Evolutionary conservation across 345 rosid species (phyloP).

Genomic region (Adansonia digitata): DNA sequence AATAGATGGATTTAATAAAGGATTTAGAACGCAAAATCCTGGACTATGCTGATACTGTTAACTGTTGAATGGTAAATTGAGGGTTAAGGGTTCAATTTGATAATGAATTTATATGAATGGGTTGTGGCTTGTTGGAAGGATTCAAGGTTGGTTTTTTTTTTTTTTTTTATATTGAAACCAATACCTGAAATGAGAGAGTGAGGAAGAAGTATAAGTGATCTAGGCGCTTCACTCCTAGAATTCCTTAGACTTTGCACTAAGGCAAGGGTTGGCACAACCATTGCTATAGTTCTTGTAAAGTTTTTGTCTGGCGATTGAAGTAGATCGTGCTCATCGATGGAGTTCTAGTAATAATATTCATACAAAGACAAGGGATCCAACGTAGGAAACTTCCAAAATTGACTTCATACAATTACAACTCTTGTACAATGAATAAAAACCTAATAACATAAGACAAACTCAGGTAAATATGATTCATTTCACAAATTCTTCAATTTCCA

Average conservation of each 20-base stretch:
- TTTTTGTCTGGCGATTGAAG: neutral
- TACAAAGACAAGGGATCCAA: neutral
- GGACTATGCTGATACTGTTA: neutral
- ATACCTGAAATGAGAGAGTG: neutral
- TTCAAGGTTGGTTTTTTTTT: neutral
- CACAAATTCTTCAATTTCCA: neutral
- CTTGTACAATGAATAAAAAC: neutral
- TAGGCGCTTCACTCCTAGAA: neutral
- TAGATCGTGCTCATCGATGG: neutral
- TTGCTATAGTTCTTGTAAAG: neutral
- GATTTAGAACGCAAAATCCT: neutral
- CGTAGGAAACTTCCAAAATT: neutral
- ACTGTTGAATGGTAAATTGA: neutral
- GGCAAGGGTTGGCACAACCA: neutral
- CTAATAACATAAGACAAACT: neutral
- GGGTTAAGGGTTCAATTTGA: neutral
- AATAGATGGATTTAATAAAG: no score
- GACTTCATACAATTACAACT: neutral
- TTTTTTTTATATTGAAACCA: neutral
- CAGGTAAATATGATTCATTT: neutral
- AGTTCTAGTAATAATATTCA: neutral
- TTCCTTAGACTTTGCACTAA: neutral
- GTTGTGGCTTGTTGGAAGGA: neutral
- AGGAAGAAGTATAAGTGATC: neutral
- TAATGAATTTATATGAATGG: neutral